Percentiles rank a stretch among this genome's conserved stretches.
These are phyloP conservation scores for Ramaria rubella DNA, from an alignment of 768 basidiomycete species.

Conservation along the genomic window DNA sequence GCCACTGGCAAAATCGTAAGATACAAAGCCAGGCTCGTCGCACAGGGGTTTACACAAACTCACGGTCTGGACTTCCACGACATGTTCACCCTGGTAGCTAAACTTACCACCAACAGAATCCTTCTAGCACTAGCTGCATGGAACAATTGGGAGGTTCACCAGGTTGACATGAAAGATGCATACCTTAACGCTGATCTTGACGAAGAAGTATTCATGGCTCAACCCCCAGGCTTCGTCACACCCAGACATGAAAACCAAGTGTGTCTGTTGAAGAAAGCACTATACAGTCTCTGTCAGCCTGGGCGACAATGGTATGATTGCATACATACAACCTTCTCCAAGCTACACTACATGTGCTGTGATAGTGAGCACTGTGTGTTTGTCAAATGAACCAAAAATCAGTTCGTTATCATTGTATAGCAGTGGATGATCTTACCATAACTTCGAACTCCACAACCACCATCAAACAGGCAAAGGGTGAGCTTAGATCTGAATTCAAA, in stretches of 20 bases:
- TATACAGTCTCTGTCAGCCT: constrained; percentile 41
- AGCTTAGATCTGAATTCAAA: not conserved
- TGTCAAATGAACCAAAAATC: not conserved
- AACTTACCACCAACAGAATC: not conserved
- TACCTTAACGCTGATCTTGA: no score
- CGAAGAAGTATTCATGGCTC: no score
- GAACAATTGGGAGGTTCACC: constrained; percentile 23
- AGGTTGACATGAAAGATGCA: constrained; percentile 24
- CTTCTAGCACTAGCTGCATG: no score
- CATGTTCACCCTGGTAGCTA: not conserved
- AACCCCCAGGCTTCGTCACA: no score
- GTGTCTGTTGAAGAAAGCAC: constrained; percentile 29
- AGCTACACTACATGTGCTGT: no score
- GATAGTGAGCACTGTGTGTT: not conserved
- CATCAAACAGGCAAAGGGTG: not conserved
- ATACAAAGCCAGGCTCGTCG: no score
- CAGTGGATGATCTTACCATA: not conserved
- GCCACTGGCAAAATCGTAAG: no score
- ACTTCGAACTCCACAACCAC: not conserved
- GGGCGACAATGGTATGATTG: constrained; percentile 35
- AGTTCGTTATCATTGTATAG: not conserved
- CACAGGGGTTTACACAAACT: no score
- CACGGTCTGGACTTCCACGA: no score
- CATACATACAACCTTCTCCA: not conserved
- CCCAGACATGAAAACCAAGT: no score